Base-by-base conservation (phyloP, 352 stramenopile genomes). In the Pythium biforme region DNA sequence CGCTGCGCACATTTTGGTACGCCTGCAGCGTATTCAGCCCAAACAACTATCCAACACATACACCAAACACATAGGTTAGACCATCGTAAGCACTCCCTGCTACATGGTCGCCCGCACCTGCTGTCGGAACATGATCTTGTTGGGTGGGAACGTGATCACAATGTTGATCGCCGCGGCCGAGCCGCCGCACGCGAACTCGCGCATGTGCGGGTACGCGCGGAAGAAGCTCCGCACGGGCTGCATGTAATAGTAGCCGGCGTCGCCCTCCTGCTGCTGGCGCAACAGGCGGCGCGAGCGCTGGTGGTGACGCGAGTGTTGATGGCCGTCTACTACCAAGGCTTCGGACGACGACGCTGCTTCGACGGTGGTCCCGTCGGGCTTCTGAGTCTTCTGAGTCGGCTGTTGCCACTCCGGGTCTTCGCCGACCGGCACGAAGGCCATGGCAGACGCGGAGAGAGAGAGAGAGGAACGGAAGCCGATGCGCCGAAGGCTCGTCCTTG, bases 61-160 rank as follows among this genome's bases (percentile, higher is more conserved):
- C 56, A 45, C 50, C 45, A 34, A 25, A 29, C 15, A 27, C 19
- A 12, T 59, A 11, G 47, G n/a, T n/a, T n/a, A n/a, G n/a, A n/a
- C n/a, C n/a, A n/a, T n/a, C n/a, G n/a, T n/a, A n/a, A n/a, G n/a
- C n/a, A n/a, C n/a, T 22, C 53, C 25, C 5, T 15, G 3, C n/a
- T 26, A 47, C 55, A 45, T 27, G 26, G 40, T 6, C 40, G 59
- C 15, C 17, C 8, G n/a, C 43, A 89, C 87, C 83, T 95, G 86
- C 57, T 96, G 86, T 11, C 88, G 82, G 62, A 96, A 96, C 86
- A 96, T 96, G 62, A 96, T 68, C 72, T 96, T 96, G 69, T 95
- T 95, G 39, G 82, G 81, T 31, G 83, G 75, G 66, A 96, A 96
- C 7, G 88, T 96, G 55, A 92, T 69, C 37, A 95, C 52, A 53